Evolutionary conservation across 176 grass and related monocot genomes (phyloP).

Genomic region (Aegilops longissima): DNA sequence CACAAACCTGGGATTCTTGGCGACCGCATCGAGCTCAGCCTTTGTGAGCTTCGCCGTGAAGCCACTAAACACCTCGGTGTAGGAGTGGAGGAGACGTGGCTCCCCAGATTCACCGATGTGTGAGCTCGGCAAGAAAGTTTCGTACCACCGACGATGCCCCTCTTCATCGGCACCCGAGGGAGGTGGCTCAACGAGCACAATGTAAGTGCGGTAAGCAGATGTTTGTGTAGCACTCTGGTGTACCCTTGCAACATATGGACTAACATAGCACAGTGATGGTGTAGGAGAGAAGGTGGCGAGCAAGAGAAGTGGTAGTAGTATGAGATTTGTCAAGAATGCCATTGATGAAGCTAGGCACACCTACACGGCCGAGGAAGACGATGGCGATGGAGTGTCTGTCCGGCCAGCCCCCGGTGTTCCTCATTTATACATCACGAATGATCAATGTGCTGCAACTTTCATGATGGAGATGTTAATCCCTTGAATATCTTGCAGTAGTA

Average conservation of each 20-base stretch:
- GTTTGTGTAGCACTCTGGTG: not conserved
- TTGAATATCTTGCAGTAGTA: not conserved
- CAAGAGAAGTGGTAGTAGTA: not conserved
- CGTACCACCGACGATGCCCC: slow-evolving; percentile 27
- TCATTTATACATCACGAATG: not conserved
- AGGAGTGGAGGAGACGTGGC: slow-evolving; percentile 42
- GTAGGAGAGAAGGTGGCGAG: not conserved
- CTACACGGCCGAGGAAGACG: not conserved
- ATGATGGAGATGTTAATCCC: not conserved
- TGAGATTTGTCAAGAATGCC: not conserved
- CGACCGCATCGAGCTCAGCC: slow-evolving; percentile 19
- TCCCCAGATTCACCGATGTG: not conserved
- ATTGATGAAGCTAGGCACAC: not conserved
- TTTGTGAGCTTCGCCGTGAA: slow-evolving; percentile 40
- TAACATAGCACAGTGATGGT: slow-evolving; percentile 10
- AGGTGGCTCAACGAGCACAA: slow-evolving; percentile 25
- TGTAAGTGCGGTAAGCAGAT: not conserved
- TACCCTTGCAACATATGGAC: not conserved
- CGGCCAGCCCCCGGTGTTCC: not conserved
- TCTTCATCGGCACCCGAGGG: not conserved
- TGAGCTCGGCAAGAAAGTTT: slow-evolving; percentile 34
- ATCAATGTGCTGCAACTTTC: not conserved
- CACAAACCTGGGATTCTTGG: slow-evolving; percentile 24
- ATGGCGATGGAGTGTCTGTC: not conserved
- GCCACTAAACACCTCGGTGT: slow-evolving; percentile 33